phyloP scores from a whole-genome alignment of 352 stramenopile genomes.

The Phytophthora quininea region DNA sequence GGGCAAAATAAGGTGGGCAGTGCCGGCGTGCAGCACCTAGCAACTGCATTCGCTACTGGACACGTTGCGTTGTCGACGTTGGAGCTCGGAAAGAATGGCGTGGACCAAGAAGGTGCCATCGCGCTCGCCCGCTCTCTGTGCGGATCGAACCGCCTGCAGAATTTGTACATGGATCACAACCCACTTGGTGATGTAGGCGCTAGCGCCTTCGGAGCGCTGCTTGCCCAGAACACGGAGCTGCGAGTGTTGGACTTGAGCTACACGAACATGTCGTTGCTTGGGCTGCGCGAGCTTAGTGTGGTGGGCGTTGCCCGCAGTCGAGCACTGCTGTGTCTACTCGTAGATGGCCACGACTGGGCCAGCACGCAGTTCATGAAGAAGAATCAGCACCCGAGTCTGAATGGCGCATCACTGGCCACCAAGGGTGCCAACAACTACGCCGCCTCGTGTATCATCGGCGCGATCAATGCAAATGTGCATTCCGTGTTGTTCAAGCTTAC shows the following conservation, averaged over 20 bases:
- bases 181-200: slow-evolving; percentile 78
- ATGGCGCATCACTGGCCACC: slow-evolving; percentile 64
- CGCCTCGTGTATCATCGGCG: slow-evolving; percentile 72
- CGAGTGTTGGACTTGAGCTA: slow-evolving; percentile 85
- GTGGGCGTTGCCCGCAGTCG: slow-evolving; percentile 63
- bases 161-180: slow-evolving; percentile 88
- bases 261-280: slow-evolving; percentile 79
- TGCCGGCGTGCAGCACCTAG: slow-evolving; percentile 61
- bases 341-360: slow-evolving; percentile 85
- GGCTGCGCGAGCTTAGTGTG: slow-evolving; percentile 71
- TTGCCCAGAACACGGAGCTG: slow-evolving; percentile 74
- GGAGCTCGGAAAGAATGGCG: slow-evolving; percentile 81
- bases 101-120: slow-evolving; percentile 71
- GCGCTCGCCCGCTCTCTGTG: slow-evolving; percentile 74
- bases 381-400: slow-evolving; percentile 50
- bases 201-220: slow-evolving; percentile 65
- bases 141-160: slow-evolving; percentile 57
- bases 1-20: slow-evolving; percentile 81
- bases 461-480: slow-evolving; percentile 70
- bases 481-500: slow-evolving; percentile 81
- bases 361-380: slow-evolving; percentile 88
- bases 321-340: slow-evolving; percentile 69
- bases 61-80: slow-evolving; percentile 64
- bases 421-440: slow-evolving; percentile 78
- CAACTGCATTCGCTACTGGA: slow-evolving; percentile 60